A percentile compares a stretch with the other conserved stretches of the same genome.
Conservation (phyloP, 805 yeast genomes). For the Candida silvicultrix region DNA sequence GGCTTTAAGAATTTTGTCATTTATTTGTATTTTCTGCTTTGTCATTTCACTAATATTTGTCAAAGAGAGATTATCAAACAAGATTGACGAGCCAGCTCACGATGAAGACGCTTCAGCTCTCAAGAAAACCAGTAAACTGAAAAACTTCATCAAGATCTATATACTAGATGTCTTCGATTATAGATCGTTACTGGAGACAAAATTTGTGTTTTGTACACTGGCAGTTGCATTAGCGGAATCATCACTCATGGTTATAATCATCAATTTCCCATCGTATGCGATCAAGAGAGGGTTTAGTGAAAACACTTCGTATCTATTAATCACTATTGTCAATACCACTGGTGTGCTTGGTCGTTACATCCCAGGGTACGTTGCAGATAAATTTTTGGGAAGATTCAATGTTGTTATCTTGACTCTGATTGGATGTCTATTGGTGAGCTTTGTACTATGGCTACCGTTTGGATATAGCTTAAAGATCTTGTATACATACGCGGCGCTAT, state of each 20-base stretch:
- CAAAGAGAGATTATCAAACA: constrained; percentile 36
- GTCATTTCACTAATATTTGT: constrained; percentile 28
- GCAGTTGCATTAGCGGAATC: constrained; percentile 41
- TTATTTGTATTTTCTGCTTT: constrained; percentile 37
- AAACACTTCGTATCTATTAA: constrained; percentile 34
- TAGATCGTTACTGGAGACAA: constrained; percentile 35
- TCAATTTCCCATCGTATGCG: constrained; percentile 45
- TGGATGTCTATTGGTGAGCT: constrained; percentile 26
- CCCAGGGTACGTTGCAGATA: constrained; percentile 35
- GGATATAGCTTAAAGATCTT: constrained; percentile 27
- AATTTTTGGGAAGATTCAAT: constrained; percentile 42
- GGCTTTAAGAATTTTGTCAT: constrained; percentile 52
- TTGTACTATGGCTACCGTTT: constrained; percentile 33
- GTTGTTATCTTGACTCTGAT: constrained; percentile 31
- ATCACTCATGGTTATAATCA: constrained; percentile 37
- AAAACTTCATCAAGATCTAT: constrained; percentile 11
- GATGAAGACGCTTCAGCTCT: too few relatives aligned
- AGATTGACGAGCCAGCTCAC: constrained; percentile 8
- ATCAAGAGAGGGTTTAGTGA: constrained; percentile 27
- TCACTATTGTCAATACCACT: constrained; percentile 35
- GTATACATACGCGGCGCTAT: constrained; percentile 36
- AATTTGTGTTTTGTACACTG: constrained; percentile 34
- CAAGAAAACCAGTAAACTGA: constrained; percentile 12
- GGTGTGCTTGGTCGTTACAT: constrained; percentile 37
- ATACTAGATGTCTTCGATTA: constrained; percentile 23